Conservation (phyloP, 1,139 yeast genomes). For the Kodamaea sp. region DNA sequence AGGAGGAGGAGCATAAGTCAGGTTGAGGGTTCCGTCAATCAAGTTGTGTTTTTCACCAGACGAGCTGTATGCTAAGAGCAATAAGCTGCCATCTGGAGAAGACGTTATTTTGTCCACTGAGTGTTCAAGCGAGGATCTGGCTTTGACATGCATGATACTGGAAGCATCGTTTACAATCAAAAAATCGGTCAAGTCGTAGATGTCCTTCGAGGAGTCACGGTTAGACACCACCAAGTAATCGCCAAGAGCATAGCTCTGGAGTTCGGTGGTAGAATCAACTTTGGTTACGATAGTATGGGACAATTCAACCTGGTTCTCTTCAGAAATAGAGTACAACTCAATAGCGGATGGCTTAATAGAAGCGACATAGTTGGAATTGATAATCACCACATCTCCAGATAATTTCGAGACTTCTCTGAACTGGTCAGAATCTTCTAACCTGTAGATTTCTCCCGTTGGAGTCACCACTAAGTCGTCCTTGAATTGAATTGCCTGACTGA, state of each 20-base stretch:
- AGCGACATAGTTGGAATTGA: slow-evolving; percentile 11
- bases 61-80: slow-evolving; percentile 9
- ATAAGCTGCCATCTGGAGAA: slow-evolving; percentile 8
- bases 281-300: slow-evolving; percentile 5
- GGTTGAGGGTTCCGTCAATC: slow-evolving; percentile 13
- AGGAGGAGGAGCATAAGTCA: slow-evolving; percentile 5
- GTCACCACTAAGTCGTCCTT: slow-evolving; percentile 22
- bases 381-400: slow-evolving; percentile 3
- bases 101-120: slow-evolving; percentile 10
- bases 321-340: slow-evolving; percentile 10
- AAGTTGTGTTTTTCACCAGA: slow-evolving; percentile 13
- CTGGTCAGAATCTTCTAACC: slow-evolving; percentile 8
- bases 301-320: slow-evolving; percentile 3
- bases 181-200: slow-evolving; percentile 33
- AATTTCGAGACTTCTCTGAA: slow-evolving; percentile 2
- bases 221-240: slow-evolving; percentile 18
- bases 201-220: slow-evolving; percentile 14
- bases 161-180: slow-evolving; percentile 22
- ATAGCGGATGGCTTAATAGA: slow-evolving; percentile 3
- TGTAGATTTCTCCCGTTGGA: slow-evolving; percentile 19
- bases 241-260: slow-evolving; percentile 19
- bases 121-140: slow-evolving; percentile 3
- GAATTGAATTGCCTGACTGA: slow-evolving; percentile 16
- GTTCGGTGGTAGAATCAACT: slow-evolving; percentile 7
- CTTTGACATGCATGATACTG: slow-evolving; percentile 16